Evolutionary conservation across 306 rosid species (phyloP).

Genomic region (Inga laurina): DNA sequence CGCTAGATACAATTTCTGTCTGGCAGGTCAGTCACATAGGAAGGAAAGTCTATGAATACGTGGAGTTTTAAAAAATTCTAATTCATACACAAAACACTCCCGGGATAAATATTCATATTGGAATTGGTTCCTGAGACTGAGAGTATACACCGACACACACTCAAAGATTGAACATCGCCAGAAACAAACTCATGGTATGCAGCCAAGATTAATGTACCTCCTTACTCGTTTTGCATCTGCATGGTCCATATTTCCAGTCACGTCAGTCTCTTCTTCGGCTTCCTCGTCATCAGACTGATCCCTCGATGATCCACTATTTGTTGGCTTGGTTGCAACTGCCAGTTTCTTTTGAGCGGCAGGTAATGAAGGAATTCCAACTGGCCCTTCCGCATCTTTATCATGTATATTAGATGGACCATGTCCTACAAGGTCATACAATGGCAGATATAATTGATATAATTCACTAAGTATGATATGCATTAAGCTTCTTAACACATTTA

Average conservation of each 20-base stretch:
- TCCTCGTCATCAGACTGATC: constrained; percentile 89
- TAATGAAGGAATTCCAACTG: constrained; percentile 47
- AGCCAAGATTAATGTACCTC: constrained; percentile 57
- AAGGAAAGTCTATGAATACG: constrained; percentile 13
- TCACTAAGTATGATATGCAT: constrained; percentile 21
- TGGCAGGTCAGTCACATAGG: constrained; percentile 22
- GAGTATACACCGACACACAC: not conserved
- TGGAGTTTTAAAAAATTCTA: constrained; percentile 13
- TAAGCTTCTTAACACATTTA: not conserved
- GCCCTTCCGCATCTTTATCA: constrained; percentile 61
- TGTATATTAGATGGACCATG: constrained; percentile 56
- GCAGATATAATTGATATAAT: constrained; percentile 21
- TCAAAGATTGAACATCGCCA: constrained; percentile 2
- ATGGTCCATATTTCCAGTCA: constrained; percentile 62
- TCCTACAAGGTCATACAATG: constrained; percentile 43
- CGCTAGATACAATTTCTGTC: constrained; percentile 18
- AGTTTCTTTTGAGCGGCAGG: constrained; percentile 54
- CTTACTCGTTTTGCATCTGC: constrained; percentile 86
- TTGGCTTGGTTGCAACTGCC: constrained; percentile 42
- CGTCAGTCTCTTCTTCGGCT: constrained; percentile 74
- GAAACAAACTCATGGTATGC: constrained; percentile 21
- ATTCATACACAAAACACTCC: constrained; percentile 6
- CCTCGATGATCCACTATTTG: constrained; percentile 90
- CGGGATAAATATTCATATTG: constrained; percentile 10
- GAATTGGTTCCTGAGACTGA: not conserved